These are phyloP conservation scores for Tardiomyces digboiensis DNA, from an alignment of 1,139 yeast genomes.

Conservation along the genomic window DNA sequence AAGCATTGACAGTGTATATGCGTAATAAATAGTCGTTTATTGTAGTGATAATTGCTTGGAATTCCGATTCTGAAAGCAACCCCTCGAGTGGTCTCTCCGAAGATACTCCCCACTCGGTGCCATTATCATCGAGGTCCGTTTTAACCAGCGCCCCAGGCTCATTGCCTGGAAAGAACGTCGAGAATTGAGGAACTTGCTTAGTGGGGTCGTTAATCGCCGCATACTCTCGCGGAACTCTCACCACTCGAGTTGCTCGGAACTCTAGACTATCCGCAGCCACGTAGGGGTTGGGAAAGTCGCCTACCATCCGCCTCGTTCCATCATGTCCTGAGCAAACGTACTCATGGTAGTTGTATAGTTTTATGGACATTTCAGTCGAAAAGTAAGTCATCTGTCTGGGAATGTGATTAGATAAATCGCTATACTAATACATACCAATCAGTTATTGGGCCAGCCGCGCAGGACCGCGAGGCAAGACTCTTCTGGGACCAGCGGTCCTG, in stretches of 20 bases:
- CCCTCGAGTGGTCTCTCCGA: conserved; percentile 20
- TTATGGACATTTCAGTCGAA: conserved; percentile 2
- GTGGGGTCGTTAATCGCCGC: conserved; percentile 21
- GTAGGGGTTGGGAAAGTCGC: conserved; percentile 58
- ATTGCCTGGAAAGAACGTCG: conserved; percentile 46
- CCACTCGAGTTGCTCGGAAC: conserved; percentile 41
- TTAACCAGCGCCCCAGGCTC: conserved; percentile 50
- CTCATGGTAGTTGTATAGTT: conserved; percentile 20
- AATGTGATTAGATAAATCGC: no score
- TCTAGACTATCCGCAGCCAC: conserved; percentile 23
- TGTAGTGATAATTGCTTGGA: conserved; percentile 30
- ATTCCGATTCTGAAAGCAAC: conserved; percentile 40
- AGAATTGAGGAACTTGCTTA: conserved; percentile 44
- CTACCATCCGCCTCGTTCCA: conserved; percentile 25
- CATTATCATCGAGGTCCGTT: conserved; percentile 1
- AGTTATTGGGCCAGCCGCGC: no score
- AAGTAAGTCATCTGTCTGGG: neutral
- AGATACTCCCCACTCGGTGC: conserved; percentile 15
- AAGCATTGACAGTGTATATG: conserved; percentile 32
- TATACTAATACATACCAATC: no score
- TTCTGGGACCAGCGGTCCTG: no score
- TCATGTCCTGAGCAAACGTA: conserved; percentile 8
- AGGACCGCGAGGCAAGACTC: no score
- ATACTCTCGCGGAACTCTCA: conserved; percentile 51
- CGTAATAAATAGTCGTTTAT: conserved; percentile 37